Evolutionary conservation across 768 basidiomycete species (phyloP).

Genomic region (Hortiboletus campestris): DNA sequence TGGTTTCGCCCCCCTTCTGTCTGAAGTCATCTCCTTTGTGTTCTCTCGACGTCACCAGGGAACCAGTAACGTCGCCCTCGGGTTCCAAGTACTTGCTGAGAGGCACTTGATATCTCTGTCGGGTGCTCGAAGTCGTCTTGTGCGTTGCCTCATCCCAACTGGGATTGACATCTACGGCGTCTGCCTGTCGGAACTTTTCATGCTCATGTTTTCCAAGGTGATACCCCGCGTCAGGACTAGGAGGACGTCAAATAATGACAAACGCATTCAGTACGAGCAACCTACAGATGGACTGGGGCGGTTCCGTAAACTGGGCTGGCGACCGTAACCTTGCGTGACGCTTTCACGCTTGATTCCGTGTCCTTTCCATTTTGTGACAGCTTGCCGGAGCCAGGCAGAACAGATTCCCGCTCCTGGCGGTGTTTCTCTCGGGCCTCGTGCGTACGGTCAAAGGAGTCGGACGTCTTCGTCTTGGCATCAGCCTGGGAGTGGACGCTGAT

Average conservation of each 20-base stretch:
- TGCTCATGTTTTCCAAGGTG: background rate
- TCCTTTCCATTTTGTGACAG: background rate
- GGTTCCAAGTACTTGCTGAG: constrained; percentile 11
- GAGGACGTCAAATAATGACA: background rate
- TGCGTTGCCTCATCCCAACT: constrained; percentile 3
- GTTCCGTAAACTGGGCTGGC: background rate
- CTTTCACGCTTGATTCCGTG: background rate
- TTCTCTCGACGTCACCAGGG: background rate
- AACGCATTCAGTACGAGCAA: background rate
- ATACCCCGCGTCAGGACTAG: background rate
- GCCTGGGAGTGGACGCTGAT: background rate
- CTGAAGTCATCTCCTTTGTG: background rate
- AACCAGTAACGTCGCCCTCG: background rate
- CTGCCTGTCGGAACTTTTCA: background rate
- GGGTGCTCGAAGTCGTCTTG: background rate
- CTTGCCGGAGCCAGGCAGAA: background rate
- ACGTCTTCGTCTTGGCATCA: background rate
- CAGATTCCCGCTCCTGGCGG: background rate
- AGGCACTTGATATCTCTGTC: constrained; percentile 19
- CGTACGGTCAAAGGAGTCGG: background rate
- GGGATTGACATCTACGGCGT: background rate
- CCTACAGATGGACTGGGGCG: constrained; percentile 3
- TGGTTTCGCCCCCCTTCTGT: background rate
- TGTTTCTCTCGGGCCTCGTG: background rate
- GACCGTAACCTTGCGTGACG: background rate